Conservation (phyloP, 78 protist genomes). For the Emiliania huxleyi region DNA sequence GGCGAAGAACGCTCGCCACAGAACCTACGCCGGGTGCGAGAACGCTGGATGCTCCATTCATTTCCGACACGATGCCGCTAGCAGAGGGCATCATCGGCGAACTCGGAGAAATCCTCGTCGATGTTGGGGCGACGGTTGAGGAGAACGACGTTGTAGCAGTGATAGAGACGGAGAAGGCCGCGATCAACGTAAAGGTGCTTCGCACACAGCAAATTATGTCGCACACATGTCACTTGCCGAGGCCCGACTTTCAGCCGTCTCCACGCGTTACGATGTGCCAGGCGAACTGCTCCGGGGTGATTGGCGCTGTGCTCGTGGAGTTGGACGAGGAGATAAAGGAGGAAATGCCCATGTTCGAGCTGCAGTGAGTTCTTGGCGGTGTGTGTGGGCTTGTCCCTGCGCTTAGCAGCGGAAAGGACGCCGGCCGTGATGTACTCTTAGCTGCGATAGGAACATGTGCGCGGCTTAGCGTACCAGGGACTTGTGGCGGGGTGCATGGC, state of each 20-base stretch:
- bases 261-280: too few species aligned
- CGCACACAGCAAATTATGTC: too few species aligned
- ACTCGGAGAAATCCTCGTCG: neutral
- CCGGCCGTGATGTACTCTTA: too few species aligned
- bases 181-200: neutral
- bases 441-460: too few species aligned
- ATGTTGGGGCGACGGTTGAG: neutral
- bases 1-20: neutral
- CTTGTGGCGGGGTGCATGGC: too few species aligned
- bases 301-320: neutral
- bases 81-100: neutral
- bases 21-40: neutral
- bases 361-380: too few species aligned
- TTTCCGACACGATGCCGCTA: neutral
- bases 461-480: too few species aligned
- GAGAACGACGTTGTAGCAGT: neutral
- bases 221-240: too few species aligned
- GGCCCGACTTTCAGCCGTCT: too few species aligned
- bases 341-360: neutral
- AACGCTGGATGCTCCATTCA: neutral
- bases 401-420: too few species aligned
- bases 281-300: neutral
- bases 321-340: neutral
- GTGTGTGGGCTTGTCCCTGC: too few species aligned
- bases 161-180: neutral